Base-by-base conservation (phyloP, 2,329 filamentous ascomycete genomes). In the Cyphellophora attinorum region DNA sequence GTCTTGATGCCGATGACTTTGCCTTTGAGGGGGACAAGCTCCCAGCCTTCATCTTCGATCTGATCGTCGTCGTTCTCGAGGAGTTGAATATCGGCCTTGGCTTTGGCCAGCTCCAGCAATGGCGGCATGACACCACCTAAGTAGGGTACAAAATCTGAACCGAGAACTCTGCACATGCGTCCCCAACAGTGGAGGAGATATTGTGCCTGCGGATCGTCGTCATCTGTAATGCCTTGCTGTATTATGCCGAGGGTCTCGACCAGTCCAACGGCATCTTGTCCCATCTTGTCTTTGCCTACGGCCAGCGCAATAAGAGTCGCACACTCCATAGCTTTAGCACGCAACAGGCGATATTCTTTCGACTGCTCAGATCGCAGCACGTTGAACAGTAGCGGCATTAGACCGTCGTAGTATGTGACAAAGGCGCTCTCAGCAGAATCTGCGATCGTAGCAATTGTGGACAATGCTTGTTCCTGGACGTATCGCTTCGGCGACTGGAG, bases 111-210 rank as follows among this genome's bases (percentile, higher is more conserved):
- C 54, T 93, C 81, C 38, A 95, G 72, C 37, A 98, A 70, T 13
- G 91, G 91, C 5, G 89, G 89, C 78, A 98, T 96, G 43, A 98
- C 91, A 32, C 78, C 88, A 23, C 81, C 78, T 35, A 98, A 70
- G 68, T 93, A 98, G 11, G 88, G 88, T 10, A 96, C 70, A 60
- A 98, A 98, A 50, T 95, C 88, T 31, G 74, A 66, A 13, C 83
- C 86, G 44, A 98, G 73, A 18, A 98, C 89, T 46, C 91, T 81
- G 62, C 89, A 96, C 91, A 98, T 98, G 31, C 91, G 79, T 34
- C 91, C 91, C 91, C 91, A 98, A 65, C 91, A 98, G 68, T 98
- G 91, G 62, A 98, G 84, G 21, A 98, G 72, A 58, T 98, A 98
- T 52, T 93, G 89, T 11, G 86, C 83, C 60, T 98, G 91, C 25